A percentile compares a stretch with the other conserved stretches of the same genome.
Evolutionary conservation across 371 early-diverging fungal species (phyloP).

Genomic region (Fennellomyces sp.): DNA sequence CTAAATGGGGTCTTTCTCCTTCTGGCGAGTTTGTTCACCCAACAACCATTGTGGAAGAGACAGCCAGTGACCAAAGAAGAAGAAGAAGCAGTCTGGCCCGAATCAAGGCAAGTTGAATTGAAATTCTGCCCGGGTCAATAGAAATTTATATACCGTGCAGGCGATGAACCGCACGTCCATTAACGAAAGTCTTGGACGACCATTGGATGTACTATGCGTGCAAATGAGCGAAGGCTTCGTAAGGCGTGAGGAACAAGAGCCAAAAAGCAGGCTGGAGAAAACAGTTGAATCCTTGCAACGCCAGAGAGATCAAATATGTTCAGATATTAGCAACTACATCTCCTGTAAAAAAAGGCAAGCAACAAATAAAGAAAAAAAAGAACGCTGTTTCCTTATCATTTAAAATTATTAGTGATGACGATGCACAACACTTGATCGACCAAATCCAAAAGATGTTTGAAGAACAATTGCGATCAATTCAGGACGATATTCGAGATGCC

Average conservation of each 20-base stretch:
- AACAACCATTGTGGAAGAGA: too few species aligned
- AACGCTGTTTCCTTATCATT: not conserved
- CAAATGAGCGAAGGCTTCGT: not conserved
- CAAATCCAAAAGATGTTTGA: not conserved
- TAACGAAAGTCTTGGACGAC: not conserved
- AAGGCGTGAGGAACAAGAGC: not conserved
- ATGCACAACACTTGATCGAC: not conserved
- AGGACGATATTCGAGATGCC: constrained; percentile 5
- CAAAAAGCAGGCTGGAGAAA: constrained; percentile 14
- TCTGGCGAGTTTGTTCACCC: too few species aligned
- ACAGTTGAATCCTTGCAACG: constrained; percentile 11
- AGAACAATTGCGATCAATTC: constrained; percentile 3
- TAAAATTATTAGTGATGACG: not conserved
- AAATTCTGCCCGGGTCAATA: not conserved
- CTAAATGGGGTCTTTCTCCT: too few species aligned
- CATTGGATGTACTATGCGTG: not conserved
- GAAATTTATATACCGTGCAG: too few species aligned
- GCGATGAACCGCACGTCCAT: not conserved
- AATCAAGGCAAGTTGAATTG: constrained; percentile 1
- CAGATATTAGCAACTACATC: constrained; percentile 11
- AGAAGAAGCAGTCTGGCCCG: too few species aligned
- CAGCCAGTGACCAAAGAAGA: not conserved
- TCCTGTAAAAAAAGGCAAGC: not conserved
- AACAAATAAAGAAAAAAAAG: not conserved
- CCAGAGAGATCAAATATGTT: constrained; percentile 14